phyloP scores from a whole-genome alignment of 768 basidiomycete species.

The Chalciporus chontae region DNA sequence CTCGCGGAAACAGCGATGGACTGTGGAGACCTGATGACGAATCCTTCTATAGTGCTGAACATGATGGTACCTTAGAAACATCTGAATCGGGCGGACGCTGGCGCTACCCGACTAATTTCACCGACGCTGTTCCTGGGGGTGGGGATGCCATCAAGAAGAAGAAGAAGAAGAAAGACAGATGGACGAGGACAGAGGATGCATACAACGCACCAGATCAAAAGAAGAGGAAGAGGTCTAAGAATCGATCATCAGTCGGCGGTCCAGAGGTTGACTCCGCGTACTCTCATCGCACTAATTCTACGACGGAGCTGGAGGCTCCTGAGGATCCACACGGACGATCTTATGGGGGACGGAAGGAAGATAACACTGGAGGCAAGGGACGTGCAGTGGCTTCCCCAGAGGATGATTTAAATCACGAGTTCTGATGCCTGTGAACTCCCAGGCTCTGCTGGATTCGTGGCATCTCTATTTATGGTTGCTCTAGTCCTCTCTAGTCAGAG shows the following conservation, averaged over 20 bases:
- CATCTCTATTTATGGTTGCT: not conserved
- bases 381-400: slow-evolving; percentile 31
- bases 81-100: slow-evolving; percentile 50
- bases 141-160: slow-evolving; percentile 53
- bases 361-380: slow-evolving; percentile 14
- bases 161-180: slow-evolving; percentile 81
- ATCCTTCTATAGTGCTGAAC: slow-evolving; percentile 55
- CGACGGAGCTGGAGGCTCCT: slow-evolving; percentile 47
- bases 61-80: slow-evolving; percentile 35
- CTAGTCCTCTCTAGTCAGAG: slow-evolving; percentile 6
- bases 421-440: slow-evolving; percentile 36
- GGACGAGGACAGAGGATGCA: slow-evolving; percentile 85
- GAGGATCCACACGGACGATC: slow-evolving; percentile 72
- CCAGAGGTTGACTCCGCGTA: slow-evolving; percentile 28
- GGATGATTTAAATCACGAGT: slow-evolving; percentile 64
- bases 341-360: slow-evolving; percentile 40
- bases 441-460: not conserved
- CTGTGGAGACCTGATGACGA: slow-evolving; percentile 79
- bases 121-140: slow-evolving; percentile 46
- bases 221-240: slow-evolving; percentile 62
- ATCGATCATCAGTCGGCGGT: slow-evolving; percentile 41
- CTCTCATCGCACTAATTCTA: slow-evolving; percentile 34
- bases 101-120: slow-evolving; percentile 86
- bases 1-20: slow-evolving; percentile 38
- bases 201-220: slow-evolving; percentile 47